A percentile compares a stretch with the other conserved stretches of the same genome.
Conservation (phyloP, 2,329 filamentous ascomycete genomes). For the Thielaviopsis euricoi region DNA sequence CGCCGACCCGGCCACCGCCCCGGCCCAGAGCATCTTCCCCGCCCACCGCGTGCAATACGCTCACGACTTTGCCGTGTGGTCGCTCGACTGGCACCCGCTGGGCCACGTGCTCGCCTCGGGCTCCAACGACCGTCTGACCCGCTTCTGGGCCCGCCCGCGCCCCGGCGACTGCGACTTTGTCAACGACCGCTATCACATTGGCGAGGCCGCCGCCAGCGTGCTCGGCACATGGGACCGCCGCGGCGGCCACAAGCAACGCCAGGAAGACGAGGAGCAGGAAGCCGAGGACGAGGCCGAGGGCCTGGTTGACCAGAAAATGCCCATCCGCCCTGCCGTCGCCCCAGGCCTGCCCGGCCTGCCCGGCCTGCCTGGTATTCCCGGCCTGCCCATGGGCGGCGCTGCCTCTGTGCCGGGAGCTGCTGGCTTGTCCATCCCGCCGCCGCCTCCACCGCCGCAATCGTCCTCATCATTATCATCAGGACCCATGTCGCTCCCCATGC, state of each 20-base stretch:
- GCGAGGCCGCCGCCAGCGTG: constrained; percentile 77
- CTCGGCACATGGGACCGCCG: constrained; percentile 87
- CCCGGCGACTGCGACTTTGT: constrained; percentile 75
- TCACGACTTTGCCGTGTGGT: constrained; percentile 94
- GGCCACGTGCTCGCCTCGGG: constrained; percentile 91
- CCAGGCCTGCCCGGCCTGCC: constrained; percentile 21
- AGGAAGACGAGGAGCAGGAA: constrained; percentile 89
- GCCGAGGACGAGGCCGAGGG: constrained; percentile 86
- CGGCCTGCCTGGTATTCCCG: constrained; percentile 29
- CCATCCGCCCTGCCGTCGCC: constrained; percentile 29
- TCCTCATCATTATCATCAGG: too few relatives aligned
- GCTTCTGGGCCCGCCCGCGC: constrained; percentile 86
- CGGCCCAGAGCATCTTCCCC: constrained; percentile 81
- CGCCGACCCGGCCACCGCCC: constrained; percentile 60
- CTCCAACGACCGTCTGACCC: constrained; percentile 88
- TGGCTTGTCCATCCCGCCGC: constrained; percentile 26
- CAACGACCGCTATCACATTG: constrained; percentile 90
- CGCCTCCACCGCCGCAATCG: constrained; percentile 16
- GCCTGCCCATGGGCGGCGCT: constrained; percentile 29
- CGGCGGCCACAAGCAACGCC: constrained; percentile 58
- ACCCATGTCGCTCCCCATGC: too few relatives aligned
- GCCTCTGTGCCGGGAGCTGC: constrained; percentile 23
- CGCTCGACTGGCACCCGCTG: constrained; percentile 90
- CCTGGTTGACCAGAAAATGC: constrained; percentile 79
- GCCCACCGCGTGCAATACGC: constrained; percentile 76